Evolutionary conservation across 805 yeast genomes (phyloP).

Genomic region (Tetrapisispora taiwanensis): DNA sequence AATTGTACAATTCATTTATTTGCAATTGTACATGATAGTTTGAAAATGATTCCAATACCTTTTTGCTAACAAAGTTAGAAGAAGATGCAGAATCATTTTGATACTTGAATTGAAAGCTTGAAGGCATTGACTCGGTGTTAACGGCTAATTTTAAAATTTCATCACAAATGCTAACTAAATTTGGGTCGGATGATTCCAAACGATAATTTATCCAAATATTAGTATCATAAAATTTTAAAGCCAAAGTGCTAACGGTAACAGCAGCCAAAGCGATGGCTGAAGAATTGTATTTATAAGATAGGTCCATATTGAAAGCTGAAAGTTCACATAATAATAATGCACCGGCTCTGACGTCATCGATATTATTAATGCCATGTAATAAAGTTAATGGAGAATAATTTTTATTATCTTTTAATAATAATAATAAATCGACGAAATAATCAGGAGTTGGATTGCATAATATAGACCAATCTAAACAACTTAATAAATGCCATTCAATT

Average conservation of each 20-base stretch:
- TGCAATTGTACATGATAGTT: constrained; percentile 16
- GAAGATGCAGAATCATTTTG: constrained; percentile 6
- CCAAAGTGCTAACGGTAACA: constrained; percentile 34
- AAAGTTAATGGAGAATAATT: constrained; percentile 10
- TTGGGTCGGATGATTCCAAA: constrained; percentile 20
- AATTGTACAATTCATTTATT: constrained; percentile 16
- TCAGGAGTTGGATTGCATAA: constrained; percentile 50
- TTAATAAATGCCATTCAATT: constrained; percentile 60
- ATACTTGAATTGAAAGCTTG: constrained; percentile 26
- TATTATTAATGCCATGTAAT: constrained; percentile 8
- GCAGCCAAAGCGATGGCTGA: constrained; percentile 45
- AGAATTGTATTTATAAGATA: constrained; percentile 41
- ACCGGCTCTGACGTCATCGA: constrained; percentile 43
- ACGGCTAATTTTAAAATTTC: constrained; percentile 16
- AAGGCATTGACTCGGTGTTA: constrained; percentile 17
- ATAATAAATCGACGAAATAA: constrained; percentile 47
- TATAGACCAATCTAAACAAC: constrained; percentile 54
- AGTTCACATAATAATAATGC: constrained; percentile 57
- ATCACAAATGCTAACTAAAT: constrained; percentile 15
- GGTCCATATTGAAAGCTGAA: constrained; percentile 49
- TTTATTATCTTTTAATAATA: constrained; percentile 20
- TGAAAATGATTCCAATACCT: constrained; percentile 11
- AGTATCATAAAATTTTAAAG: constrained; percentile 30
- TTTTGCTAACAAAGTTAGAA: constrained; percentile 3
- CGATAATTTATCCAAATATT: constrained; percentile 14